Evolutionary conservation across 495 filamentous ascomycete species (phyloP).

Genomic region (Parmelia sp.): DNA sequence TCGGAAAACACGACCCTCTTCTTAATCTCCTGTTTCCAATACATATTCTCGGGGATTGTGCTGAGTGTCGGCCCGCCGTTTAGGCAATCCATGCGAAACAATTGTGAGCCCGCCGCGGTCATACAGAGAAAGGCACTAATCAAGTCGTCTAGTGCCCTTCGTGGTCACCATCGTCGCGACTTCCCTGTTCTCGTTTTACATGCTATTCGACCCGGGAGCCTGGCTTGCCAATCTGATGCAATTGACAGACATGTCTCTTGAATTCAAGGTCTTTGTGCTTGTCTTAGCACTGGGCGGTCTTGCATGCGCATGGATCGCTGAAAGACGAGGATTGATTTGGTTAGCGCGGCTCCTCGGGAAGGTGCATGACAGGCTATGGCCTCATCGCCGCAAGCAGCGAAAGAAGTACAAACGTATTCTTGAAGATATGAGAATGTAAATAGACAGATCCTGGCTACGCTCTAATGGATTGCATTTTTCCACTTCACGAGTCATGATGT

Average conservation of each 20-base stretch:
- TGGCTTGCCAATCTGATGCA: conserved; percentile 75
- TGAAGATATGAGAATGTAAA: conserved; percentile 59
- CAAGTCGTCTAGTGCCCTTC: conserved; percentile 57
- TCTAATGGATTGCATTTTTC: too few relatives aligned
- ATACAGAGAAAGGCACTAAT: conserved; percentile 23
- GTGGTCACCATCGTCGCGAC: conserved; percentile 67
- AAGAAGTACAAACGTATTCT: conserved; percentile 81
- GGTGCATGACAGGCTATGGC: conserved; percentile 47
- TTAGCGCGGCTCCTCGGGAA: conserved; percentile 64
- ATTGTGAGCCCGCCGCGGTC: conserved; percentile 50
- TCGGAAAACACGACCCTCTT: conserved; percentile 91
- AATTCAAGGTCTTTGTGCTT: conserved; percentile 67
- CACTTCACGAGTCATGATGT: too few relatives aligned
- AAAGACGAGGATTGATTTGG: conserved; percentile 61
- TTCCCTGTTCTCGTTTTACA: conserved; percentile 59
- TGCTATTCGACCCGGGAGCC: conserved; percentile 65
- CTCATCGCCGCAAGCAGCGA: conserved; percentile 59
- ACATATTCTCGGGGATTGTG: conserved; percentile 81
- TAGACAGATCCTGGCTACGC: too few relatives aligned
- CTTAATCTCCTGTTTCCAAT: conserved; percentile 86
- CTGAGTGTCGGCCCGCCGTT: conserved; percentile 87
- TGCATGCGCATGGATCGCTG: conserved; percentile 57
- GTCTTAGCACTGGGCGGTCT: conserved; percentile 62
- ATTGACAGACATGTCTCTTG: conserved; percentile 63
- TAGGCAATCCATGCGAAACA: conserved; percentile 69